A percentile compares a stretch with the other conserved stretches of the same genome.
phyloP scores from a whole-genome alignment of 768 basidiomycete genomes.

The Exidia glandulosa region DNA sequence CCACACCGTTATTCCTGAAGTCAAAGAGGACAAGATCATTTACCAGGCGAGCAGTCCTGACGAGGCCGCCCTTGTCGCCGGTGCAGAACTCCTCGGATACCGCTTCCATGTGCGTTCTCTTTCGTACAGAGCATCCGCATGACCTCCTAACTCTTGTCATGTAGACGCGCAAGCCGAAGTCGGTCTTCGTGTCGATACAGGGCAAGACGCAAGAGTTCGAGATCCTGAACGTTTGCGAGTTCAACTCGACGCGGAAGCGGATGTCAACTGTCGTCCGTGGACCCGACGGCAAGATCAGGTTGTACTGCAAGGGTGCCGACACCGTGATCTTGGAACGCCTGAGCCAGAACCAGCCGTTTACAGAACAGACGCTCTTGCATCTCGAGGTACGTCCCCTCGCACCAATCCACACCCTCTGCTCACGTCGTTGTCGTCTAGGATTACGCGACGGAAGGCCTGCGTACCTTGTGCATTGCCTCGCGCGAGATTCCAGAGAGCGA shows the following conservation, averaged over 20 bases:
- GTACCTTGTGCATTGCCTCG: slow-evolving; percentile 92
- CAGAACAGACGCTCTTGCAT: slow-evolving; percentile 78
- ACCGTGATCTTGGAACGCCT: slow-evolving; percentile 93
- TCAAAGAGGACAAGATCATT: slow-evolving; percentile 67
- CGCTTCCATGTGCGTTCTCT: slow-evolving; percentile 85
- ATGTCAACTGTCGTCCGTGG: slow-evolving; percentile 92
- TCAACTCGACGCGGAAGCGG: slow-evolving; percentile 93
- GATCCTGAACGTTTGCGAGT: slow-evolving; percentile 94
- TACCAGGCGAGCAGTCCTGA: slow-evolving; percentile 98
- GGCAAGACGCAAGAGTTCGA: slow-evolving; percentile 72
- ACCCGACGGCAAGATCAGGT: slow-evolving; percentile 83
- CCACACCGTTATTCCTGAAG: slow-evolving; percentile 96
- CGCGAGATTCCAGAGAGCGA: slow-evolving; percentile 88
- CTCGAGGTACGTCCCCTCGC: slow-evolving; percentile 84
- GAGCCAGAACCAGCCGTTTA: slow-evolving; percentile 65
- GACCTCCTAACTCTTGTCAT: slow-evolving; percentile 20
- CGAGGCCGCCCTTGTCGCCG: slow-evolving; percentile 90
- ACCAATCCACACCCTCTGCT: neutral
- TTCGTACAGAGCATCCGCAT: too few species aligned
- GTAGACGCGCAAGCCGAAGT: slow-evolving; percentile 91
- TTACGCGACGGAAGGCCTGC: slow-evolving; percentile 92
- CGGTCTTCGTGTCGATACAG: slow-evolving; percentile 77
- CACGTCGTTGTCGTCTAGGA: too few species aligned
- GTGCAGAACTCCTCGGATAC: slow-evolving; percentile 85
- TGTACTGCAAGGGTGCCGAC: slow-evolving; percentile 96